These are phyloP conservation scores for Leptomonas seymouri DNA, from an alignment of 208 protist species.

Conservation along the genomic window DNA sequence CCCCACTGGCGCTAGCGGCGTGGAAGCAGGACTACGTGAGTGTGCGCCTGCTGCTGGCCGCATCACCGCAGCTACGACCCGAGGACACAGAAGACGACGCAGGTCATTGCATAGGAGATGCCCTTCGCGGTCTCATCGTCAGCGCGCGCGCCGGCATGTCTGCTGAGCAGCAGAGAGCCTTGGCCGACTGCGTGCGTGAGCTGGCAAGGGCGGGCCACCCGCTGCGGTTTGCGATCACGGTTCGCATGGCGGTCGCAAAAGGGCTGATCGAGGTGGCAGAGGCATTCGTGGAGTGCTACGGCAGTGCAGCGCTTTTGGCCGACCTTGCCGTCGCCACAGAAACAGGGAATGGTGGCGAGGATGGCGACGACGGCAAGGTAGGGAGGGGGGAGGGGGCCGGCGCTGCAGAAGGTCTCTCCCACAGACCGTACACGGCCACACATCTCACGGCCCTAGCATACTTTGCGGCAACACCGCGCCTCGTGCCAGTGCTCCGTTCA, in stretches of 20 bases:
- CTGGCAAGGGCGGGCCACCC: constrained; percentile 64
- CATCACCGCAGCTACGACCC: constrained; percentile 31
- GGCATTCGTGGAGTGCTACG: constrained; percentile 69
- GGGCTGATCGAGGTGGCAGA: constrained; percentile 42
- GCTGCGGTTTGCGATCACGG: constrained; percentile 44
- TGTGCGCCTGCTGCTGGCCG: constrained; percentile 48
- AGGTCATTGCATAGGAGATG: constrained; percentile 40
- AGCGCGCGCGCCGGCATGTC: constrained; percentile 27
- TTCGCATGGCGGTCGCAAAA: constrained; percentile 48
- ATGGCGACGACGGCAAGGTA: neutral
- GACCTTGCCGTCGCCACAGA: constrained; percentile 37
- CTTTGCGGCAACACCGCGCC: constrained; percentile 35
- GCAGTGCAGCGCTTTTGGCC: constrained; percentile 39
- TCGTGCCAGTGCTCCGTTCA: constrained; percentile 53
- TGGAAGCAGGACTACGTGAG: constrained; percentile 48
- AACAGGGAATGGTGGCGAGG: neutral
- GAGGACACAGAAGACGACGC: constrained; percentile 31
- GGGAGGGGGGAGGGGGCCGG: too few relatives aligned
- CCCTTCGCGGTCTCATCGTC: constrained; percentile 51
- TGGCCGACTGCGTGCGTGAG: constrained; percentile 42
- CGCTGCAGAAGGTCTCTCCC: neutral
- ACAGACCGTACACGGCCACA: constrained; percentile 8
- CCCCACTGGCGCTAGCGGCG: constrained; percentile 65
- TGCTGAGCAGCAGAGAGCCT: constrained; percentile 28
- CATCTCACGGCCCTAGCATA: constrained; percentile 61